Base-by-base conservation (phyloP, 1,284 basidiomycete genomes). In the Rhodofomes roseus region DNA sequence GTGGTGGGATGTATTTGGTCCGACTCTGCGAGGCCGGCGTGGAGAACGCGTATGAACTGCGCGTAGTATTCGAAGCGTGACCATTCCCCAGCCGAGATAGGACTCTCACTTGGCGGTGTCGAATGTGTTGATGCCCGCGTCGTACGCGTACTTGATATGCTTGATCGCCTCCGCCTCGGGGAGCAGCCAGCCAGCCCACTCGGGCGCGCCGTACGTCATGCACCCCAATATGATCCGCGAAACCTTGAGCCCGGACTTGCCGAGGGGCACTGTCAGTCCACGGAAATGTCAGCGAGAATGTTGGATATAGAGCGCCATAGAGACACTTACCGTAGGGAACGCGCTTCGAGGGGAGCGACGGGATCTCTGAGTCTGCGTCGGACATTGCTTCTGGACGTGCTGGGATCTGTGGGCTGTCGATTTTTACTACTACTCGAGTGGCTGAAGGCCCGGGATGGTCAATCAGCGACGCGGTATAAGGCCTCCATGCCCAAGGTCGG, bases 241-340 rank as follows among this genome's bases (percentile, higher is more conserved):
- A 6, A 81, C 77, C 63, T 77, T 76, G 60, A 79, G 65, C 1
- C 76, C 76, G 1, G 73, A 75, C 36, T 71, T 72, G 14, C 77
- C 77, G 27, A 78, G 67, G 25, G 77, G 73, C 44, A 78, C 76
- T 74, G 55, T n/a, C 2, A 8, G 31, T 11, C 31, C 43, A 34
- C 40, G 4, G 40, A 41, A 16, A 5, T 34, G 31, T n/a, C n/a
- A n/a, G n/a, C n/a, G n/a, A n/a, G n/a, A n/a, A n/a, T n/a, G n/a
- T n/a, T n/a, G n/a, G n/a, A n/a, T n/a, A n/a, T n/a, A n/a, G n/a
- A n/a, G n/a, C 37, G 18, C 37, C 9, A 9, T 39, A 18, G 37
- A 9, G 37, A 8, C 18, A 16, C 14, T 41, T 5, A 18, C 14
- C 40, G 31, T 34, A 34, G 18, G 40, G 40, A 22, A 41, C 40